Conservation (phyloP, 2,329 filamentous ascomycete species). For the Fusarium udum region DNA sequence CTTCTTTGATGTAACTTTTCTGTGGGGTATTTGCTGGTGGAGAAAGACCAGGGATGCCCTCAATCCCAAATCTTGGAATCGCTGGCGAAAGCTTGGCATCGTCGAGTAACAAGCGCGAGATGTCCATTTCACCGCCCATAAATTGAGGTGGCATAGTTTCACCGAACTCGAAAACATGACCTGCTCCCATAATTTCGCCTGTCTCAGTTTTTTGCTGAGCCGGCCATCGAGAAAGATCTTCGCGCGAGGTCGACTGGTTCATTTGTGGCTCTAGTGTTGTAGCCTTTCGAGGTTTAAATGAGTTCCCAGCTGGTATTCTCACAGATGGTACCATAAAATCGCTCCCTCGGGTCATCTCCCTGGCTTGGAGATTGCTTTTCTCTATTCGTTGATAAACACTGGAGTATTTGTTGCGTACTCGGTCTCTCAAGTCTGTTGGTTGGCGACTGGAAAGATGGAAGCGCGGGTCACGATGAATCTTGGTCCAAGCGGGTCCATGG, state of each 20-base stretch:
- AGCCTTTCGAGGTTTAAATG: slow-evolving; percentile 52
- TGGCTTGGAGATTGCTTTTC: slow-evolving; percentile 60
- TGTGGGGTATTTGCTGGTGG: slow-evolving; percentile 30
- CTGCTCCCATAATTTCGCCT: slow-evolving; percentile 37
- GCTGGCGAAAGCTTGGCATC: slow-evolving; percentile 52
- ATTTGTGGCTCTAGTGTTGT: slow-evolving; percentile 53
- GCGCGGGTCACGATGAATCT: slow-evolving; percentile 68
- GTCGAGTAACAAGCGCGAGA: slow-evolving; percentile 68
- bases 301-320: slow-evolving; percentile 59
- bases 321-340: slow-evolving; percentile 62
- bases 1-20: slow-evolving; percentile 29
- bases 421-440: slow-evolving; percentile 70
- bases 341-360: slow-evolving; percentile 53
- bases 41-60: slow-evolving; percentile 39
- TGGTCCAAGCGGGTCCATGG: slow-evolving; percentile 72
- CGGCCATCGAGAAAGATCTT: slow-evolving; percentile 60
- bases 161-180: slow-evolving; percentile 55
- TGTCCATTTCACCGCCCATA: slow-evolving; percentile 67
- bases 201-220: slow-evolving; percentile 47
- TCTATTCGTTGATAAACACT: slow-evolving; percentile 66
- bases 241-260: slow-evolving; percentile 54
- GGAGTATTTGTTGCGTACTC: slow-evolving; percentile 71
- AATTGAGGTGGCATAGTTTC: slow-evolving; percentile 53
- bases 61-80: slow-evolving; percentile 40
- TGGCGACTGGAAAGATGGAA: slow-evolving; percentile 68